Evolutionary conservation across 352 stramenopile species (phyloP).

Genomic region (Globisporangium cederbergense): DNA sequence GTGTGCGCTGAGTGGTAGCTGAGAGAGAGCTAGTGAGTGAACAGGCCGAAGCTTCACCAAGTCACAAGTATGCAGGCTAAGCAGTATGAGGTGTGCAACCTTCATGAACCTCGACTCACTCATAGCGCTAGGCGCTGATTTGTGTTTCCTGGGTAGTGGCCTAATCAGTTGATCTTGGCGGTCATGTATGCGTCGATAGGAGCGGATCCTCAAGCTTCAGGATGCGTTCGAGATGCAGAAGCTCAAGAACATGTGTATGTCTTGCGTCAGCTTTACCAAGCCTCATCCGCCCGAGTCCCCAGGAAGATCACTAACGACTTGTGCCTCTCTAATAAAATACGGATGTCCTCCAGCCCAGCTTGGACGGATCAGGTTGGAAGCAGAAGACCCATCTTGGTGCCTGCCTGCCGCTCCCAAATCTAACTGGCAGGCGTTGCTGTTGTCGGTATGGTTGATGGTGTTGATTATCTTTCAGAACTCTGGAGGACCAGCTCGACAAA

Average conservation of each 20-base stretch:
- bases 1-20: not conserved
- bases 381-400: not conserved
- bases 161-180: not conserved
- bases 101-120: not conserved
- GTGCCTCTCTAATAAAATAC: not conserved
- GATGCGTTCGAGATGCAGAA: slow-evolving; percentile 78
- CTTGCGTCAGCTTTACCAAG: too few species aligned
- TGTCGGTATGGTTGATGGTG: not conserved
- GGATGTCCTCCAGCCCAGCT: slow-evolving; percentile 41
- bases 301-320: not conserved
- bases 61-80: slow-evolving; percentile 48
- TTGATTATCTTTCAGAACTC: slow-evolving; percentile 20
- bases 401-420: not conserved
- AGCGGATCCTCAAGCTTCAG: slow-evolving; percentile 76
- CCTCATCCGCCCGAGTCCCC: not conserved
- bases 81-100: slow-evolving; percentile 45
- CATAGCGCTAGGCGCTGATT: not conserved
- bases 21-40: too few species aligned
- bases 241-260: slow-evolving; percentile 74
- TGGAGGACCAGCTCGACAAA: slow-evolving; percentile 72
- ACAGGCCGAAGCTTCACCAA: too few species aligned
- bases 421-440: not conserved
- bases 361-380: slow-evolving; percentile 45
- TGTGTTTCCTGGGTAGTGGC: not conserved
- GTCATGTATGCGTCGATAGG: slow-evolving; percentile 21